Evolutionary conservation across 495 filamentous ascomycete species (phyloP), one percentile per base, ranked within the genome.

Genomic region (Rostrohypoxylon terebratum): DNA sequence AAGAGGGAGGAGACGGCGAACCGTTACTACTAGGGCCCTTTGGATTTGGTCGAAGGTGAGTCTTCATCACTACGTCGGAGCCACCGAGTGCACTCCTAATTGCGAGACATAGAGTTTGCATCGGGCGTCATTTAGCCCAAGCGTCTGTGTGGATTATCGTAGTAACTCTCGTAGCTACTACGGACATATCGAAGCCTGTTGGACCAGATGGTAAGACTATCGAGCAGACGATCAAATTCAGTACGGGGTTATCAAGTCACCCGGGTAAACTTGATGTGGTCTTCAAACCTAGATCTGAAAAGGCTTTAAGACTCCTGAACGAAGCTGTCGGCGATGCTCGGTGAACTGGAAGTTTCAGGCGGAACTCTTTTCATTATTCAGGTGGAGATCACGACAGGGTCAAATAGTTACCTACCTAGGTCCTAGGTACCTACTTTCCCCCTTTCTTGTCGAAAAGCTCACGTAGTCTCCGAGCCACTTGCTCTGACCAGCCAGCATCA

Each of bases 1-100:
- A 78, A 10, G 73, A 85, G 47, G 85, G 86, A 0, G 86, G 85
- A 0, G 76, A 72, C 16, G 87, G 81, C 0, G 85, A 88, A 62
- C 83, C 84, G 4, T 67, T 86, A 13, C 83, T 82, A 0, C 76
- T 83, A 16, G 85, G 84, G 0, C 83, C 82, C 1, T 88, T 87
- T 75, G 86, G 86, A 1, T 88, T 88, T 76, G 86, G 86, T 10
- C 69, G 75, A 11, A 72, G 68, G 69, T 63, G 20, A 73, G 61
- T 40, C 20, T 42, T 2, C 28, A 38, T 18, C 38, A 7, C 51
- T 20, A 48, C 14, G n/a, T 31, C 10, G 6, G 20, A 42, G 13
- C 5, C 18, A 8, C 0, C 2, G 3, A 14, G n/a, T 1, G 14
- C 9, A 23, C 33, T 4, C 31, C 60, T 71, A n/a, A 74, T 33